A percentile compares a stretch with the other conserved stretches of the same genome.
Conservation (phyloP, 768 basidiomycete species). For the Mrakia blollopis region DNA sequence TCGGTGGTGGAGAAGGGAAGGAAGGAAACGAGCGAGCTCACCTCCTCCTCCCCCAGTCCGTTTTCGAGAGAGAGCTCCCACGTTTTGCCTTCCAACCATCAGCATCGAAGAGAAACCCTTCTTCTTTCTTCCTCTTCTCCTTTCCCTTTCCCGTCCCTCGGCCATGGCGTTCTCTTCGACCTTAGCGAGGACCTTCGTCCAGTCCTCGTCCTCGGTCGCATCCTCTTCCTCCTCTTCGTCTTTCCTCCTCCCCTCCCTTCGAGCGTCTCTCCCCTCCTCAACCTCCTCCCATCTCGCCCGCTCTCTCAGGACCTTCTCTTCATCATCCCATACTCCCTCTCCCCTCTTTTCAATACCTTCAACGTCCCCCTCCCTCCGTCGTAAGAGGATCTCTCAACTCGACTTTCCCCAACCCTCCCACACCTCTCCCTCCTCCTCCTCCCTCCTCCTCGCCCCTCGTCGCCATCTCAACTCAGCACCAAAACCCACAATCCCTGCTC, state of each 20-base stretch:
- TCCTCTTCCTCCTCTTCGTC: not conserved
- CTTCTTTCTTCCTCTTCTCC: not conserved
- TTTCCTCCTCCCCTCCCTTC: not conserved
- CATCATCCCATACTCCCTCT: not conserved
- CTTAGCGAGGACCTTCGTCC: not conserved
- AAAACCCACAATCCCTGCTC: constrained; percentile 2
- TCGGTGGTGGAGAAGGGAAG: not conserved
- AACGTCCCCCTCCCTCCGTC: not conserved
- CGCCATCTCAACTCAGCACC: constrained; percentile 9
- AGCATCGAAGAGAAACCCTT: not conserved
- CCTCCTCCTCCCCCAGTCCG: not conserved
- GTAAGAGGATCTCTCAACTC: not conserved
- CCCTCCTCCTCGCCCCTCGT: not conserved
- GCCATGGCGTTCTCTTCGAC: not conserved
- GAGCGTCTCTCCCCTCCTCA: not conserved
- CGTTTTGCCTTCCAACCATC: not conserved
- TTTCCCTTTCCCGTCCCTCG: not conserved
- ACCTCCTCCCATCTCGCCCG: not conserved
- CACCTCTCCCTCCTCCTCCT: not conserved
- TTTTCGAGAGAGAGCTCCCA: too few relatives aligned
- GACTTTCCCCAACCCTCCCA: constrained; percentile 3
- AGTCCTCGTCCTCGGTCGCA: not conserved
- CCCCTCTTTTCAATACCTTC: not conserved
- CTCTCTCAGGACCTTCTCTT: not conserved
- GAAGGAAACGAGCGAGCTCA: not conserved